These are phyloP conservation scores for Pezicula neosporulosa DNA, from an alignment of 2,329 filamentous ascomycete genomes.

Conservation along the genomic window DNA sequence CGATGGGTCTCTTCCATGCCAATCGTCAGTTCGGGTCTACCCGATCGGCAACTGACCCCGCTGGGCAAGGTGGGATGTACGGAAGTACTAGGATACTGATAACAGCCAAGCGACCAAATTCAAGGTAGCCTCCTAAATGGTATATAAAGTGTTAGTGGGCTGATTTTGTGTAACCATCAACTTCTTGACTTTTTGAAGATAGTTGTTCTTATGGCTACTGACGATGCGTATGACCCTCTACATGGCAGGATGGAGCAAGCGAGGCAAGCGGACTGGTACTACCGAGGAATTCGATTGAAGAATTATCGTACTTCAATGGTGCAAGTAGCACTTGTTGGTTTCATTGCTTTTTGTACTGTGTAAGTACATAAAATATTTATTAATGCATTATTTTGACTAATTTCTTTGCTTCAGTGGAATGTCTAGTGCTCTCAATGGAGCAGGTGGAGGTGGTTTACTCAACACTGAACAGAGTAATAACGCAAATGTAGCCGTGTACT, in stretches of 20 bases:
- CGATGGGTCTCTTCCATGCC: too few species aligned
- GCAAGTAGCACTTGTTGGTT: conserved; percentile 5
- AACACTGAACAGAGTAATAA: conserved; percentile 3
- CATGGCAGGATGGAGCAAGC: background rate
- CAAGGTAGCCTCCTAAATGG: too few species aligned
- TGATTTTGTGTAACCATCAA: too few species aligned
- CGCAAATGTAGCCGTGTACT: conserved; percentile 8
- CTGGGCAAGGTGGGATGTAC: too few species aligned
- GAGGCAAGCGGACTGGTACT: background rate
- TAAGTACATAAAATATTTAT: background rate
- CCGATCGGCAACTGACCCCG: too few species aligned
- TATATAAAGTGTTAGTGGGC: too few species aligned
- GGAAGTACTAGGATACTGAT: too few species aligned
- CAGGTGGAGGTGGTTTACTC: conserved; percentile 1
- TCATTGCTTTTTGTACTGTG: conserved; percentile 8
- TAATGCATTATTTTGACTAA: background rate
- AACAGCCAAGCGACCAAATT: too few species aligned
- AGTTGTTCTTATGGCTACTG: background rate
- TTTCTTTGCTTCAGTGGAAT: background rate
- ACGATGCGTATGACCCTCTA: background rate
- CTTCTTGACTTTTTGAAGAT: background rate
- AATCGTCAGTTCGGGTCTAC: too few species aligned
- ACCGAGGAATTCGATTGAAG: conserved; percentile 1
- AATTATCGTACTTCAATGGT: conserved; percentile 4
- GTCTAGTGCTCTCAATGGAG: conserved; percentile 1